Evolutionary conservation across 164 flowering plant genomes (phyloP).

Genomic region (Tetrastigma voinierianum): DNA sequence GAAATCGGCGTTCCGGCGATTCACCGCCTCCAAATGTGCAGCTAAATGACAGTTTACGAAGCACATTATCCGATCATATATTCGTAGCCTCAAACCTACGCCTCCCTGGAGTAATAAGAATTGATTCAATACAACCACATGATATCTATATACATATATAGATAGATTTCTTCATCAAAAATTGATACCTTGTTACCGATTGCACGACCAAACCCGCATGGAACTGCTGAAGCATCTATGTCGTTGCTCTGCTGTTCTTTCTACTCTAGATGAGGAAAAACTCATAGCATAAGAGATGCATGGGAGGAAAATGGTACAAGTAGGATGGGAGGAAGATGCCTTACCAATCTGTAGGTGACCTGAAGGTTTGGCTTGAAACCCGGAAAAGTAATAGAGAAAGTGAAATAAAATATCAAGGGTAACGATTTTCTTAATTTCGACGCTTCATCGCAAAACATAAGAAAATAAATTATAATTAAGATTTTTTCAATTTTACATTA

Average conservation of each 20-base stretch:
- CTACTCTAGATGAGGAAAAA: slow-evolving; percentile 55
- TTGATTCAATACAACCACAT: neutral
- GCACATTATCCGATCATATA: slow-evolving; percentile 83
- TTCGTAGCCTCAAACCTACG: slow-evolving; percentile 93
- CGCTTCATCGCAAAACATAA: no score
- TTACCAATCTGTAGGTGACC: no score
- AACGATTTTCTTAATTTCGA: no score
- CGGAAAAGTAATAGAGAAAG: neutral
- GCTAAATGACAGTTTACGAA: slow-evolving; percentile 98
- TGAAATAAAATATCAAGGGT: no score
- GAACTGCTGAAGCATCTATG: slow-evolving; percentile 91
- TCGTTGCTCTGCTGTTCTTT: slow-evolving; percentile 70
- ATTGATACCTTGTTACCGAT: slow-evolving; percentile 98
- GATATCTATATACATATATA: no score
- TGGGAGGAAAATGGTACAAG: no score
- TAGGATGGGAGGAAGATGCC: no score
- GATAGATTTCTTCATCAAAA: no score
- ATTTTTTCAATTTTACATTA: no score
- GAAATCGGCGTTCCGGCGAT: slow-evolving; percentile 94
- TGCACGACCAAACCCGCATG: slow-evolving; percentile 98
- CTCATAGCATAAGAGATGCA: slow-evolving; percentile 4
- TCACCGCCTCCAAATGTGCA: slow-evolving; percentile 97
- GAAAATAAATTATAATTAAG: no score
- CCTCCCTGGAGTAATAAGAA: slow-evolving; percentile 69
- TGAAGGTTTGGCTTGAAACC: no score